Percentiles rank a stretch among this genome's conserved stretches.
Conservation (phyloP, 2,329 filamentous ascomycete species). For the Thielaviopsis euricoi region DNA sequence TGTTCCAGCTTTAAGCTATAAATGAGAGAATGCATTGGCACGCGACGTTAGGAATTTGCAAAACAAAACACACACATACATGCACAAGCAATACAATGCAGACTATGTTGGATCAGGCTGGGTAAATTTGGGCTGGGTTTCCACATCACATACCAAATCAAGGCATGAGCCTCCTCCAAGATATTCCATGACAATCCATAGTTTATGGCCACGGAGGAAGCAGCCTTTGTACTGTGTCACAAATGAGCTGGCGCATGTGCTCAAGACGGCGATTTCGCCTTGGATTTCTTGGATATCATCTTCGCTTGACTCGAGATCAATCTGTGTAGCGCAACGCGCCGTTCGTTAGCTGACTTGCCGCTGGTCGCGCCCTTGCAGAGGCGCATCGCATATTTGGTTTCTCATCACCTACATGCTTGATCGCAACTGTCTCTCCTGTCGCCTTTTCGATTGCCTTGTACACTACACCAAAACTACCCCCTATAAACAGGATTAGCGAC, state of each 20-base stretch:
- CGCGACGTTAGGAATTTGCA: neutral
- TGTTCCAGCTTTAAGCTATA: conserved; percentile 69
- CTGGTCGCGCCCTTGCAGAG: neutral
- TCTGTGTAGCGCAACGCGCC: conserved; percentile 37
- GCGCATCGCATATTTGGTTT: neutral
- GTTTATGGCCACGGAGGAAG: conserved; percentile 86
- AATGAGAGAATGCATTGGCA: neutral
- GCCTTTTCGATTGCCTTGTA: conserved; percentile 89
- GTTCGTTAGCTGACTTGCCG: neutral
- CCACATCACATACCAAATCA: conserved; percentile 52
- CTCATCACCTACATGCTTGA: conserved; percentile 67
- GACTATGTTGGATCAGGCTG: conserved; percentile 1
- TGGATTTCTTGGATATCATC: conserved; percentile 98
- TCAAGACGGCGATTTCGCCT: conserved; percentile 86
- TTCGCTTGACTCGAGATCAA: conserved; percentile 95
- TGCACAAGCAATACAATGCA: neutral
- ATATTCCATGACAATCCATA: conserved; percentile 99
- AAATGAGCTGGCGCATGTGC: conserved; percentile 83
- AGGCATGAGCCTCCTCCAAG: conserved; percentile 88
- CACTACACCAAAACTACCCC: conserved; percentile 89
- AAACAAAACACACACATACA: too few species aligned
- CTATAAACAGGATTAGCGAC: conserved; percentile 26
- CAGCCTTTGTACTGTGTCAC: conserved; percentile 95
- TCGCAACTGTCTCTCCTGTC: conserved; percentile 85
- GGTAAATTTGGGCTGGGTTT: conserved; percentile 11